Evolutionary conservation across 768 basidiomycete genomes (phyloP).

Genomic region (Panaeolus papilionaceus): DNA sequence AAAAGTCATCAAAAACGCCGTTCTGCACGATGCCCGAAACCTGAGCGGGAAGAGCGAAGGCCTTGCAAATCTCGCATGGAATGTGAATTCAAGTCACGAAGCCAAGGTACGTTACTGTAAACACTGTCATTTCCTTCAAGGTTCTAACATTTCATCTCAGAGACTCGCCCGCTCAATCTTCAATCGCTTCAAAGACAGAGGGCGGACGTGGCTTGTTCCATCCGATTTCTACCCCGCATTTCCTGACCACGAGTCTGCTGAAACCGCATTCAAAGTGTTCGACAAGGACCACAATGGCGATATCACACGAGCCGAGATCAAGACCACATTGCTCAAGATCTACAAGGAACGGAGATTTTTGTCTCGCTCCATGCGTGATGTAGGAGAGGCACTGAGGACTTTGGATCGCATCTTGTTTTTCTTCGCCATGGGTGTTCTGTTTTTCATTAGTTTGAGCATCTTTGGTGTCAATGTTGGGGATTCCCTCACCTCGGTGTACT

Average conservation of each 20-base stretch:
- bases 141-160: conserved; percentile 34
- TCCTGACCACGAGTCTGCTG: conserved; percentile 56
- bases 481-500: conserved; percentile 75
- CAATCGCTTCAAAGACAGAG: conserved; percentile 59
- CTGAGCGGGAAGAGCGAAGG: conserved; percentile 57
- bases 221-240: conserved; percentile 78
- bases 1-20: conserved; percentile 68
- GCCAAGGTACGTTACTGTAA: conserved; percentile 57
- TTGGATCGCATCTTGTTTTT: conserved; percentile 69
- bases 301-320: conserved; percentile 77
- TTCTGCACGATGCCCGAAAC: conserved; percentile 80
- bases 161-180: conserved; percentile 74
- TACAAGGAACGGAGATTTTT: conserved; percentile 84
- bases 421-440: conserved; percentile 66
- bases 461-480: conserved; percentile 72
- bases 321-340: conserved; percentile 66
- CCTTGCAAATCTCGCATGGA: conserved; percentile 52
- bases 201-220: conserved; percentile 67
- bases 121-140: not conserved
- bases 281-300: conserved; percentile 82
- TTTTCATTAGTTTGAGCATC: conserved; percentile 76
- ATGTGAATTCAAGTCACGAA: conserved; percentile 63
- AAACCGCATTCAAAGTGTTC: conserved; percentile 75
- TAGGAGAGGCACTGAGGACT: conserved; percentile 67
- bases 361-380: conserved; percentile 79